Evolutionary conservation across 176 grass and related monocot genomes (phyloP).

Genomic region (Chrysopogon serrulatus): DNA sequence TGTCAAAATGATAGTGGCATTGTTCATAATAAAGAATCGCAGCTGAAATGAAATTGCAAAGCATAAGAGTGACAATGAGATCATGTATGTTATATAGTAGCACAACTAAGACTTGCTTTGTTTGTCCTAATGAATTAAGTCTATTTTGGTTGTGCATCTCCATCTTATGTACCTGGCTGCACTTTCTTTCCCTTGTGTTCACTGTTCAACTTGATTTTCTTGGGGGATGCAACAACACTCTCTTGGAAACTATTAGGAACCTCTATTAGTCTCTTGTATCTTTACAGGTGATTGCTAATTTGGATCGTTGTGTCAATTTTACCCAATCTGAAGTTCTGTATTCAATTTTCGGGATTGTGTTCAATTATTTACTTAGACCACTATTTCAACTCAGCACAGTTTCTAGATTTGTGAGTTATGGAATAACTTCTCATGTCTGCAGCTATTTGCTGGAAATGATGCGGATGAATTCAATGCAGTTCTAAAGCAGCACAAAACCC

Average conservation of each 20-base stretch:
- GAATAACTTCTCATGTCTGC: constrained; percentile 15
- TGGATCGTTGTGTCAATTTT: not conserved
- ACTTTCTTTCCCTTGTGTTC: not conserved
- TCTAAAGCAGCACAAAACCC: constrained; percentile 56
- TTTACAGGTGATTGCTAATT: not conserved
- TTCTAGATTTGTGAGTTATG: not conserved
- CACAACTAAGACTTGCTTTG: not conserved
- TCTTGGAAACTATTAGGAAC: not conserved
- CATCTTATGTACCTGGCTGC: not conserved
- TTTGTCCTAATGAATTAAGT: not conserved
- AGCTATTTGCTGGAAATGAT: constrained; percentile 88
- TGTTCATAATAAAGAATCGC: not conserved
- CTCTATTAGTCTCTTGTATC: not conserved
- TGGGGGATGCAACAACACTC: not conserved
- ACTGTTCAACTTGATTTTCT: not conserved
- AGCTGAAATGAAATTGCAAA: not conserved
- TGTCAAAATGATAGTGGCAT: not conserved
- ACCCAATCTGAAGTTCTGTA: not conserved
- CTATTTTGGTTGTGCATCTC: not conserved
- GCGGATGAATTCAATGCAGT: constrained; percentile 91
- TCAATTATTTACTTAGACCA: not conserved
- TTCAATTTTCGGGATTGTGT: not conserved
- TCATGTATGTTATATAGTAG: not conserved
- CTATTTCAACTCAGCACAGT: not conserved
- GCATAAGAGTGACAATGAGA: not conserved